Evolutionary conservation across 352 stramenopile genomes (phyloP).

Genomic region (Phytophthora pseudosyringae): DNA sequence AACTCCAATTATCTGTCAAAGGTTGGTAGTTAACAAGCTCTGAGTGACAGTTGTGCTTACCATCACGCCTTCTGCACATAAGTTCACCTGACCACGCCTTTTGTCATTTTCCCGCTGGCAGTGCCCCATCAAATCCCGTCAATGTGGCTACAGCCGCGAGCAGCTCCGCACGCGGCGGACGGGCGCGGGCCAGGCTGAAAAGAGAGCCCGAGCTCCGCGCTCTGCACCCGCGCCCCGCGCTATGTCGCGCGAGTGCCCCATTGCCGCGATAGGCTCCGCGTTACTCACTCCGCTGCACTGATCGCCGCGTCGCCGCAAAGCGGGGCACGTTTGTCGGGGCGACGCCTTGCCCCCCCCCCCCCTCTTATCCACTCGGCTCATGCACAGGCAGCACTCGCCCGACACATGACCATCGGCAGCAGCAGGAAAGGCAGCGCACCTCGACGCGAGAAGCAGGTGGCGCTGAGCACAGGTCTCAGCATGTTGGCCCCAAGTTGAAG

Average conservation of each 20-base stretch:
- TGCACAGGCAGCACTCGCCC: conserved; percentile 11
- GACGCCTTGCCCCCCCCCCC: conserved; percentile 6
- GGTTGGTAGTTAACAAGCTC: no score
- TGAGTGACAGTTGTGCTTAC: no score
- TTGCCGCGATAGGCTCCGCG: conserved; percentile 37
- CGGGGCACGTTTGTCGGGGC: conserved; percentile 1
- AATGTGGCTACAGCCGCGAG: conserved; percentile 2
- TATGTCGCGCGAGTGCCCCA: conserved; percentile 36
- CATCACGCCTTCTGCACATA: no score
- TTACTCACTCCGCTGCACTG: conserved; percentile 34
- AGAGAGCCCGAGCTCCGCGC: conserved; percentile 16
- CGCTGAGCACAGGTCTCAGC: no score
- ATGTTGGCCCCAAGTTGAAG: conserved; percentile 29
- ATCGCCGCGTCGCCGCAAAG: conserved; percentile 23
- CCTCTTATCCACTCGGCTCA: neutral
- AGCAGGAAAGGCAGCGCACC: neutral
- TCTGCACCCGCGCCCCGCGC: conserved; percentile 16
- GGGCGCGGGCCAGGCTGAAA: conserved; percentile 20
- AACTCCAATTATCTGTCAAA: no score
- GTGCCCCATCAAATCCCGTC: conserved; percentile 11
- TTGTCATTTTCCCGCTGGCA: neutral
- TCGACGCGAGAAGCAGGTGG: no score
- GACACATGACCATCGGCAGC: neutral
- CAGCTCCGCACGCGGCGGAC: conserved; percentile 20
- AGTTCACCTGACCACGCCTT: no score